Percentiles rank a stretch among this genome's conserved stretches.
These are phyloP conservation scores for Epicoccum nigrum DNA, from an alignment of 2,329 filamentous ascomycete genomes.

Conservation along the genomic window DNA sequence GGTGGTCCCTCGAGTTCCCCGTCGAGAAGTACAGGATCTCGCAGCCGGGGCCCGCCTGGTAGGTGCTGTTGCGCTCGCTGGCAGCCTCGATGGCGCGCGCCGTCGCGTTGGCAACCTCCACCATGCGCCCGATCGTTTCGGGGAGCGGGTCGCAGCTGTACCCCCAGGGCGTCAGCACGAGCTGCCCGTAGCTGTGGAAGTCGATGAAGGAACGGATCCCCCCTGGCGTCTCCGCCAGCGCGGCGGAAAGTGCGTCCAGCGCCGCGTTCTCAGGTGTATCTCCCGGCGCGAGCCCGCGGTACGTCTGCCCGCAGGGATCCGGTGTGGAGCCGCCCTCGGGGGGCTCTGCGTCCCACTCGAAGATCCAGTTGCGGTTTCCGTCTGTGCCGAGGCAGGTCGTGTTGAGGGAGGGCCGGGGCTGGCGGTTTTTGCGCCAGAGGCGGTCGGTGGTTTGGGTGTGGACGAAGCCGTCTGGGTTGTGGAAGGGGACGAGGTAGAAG, in stretches of 20 bases:
- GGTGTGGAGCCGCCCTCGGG: conserved; percentile 33
- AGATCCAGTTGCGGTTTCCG: conserved; percentile 46
- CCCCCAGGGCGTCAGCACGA: conserved; percentile 65
- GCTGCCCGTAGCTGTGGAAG: conserved; percentile 67
- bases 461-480: conserved; percentile 44
- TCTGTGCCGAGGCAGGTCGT: conserved; percentile 40
- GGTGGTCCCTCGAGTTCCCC: conserved; percentile 52
- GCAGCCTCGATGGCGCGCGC: conserved; percentile 57
- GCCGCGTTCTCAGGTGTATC: conserved; percentile 42
- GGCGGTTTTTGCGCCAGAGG: conserved; percentile 46
- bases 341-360: conserved; percentile 38
- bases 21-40: conserved; percentile 64
- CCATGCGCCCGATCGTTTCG: conserved; percentile 57
- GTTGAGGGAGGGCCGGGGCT: conserved; percentile 36
- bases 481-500: conserved; percentile 43
- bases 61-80: conserved; percentile 38
- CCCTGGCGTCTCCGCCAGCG: conserved; percentile 46
- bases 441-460: conserved; percentile 44
- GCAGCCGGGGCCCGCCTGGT: conserved; percentile 58
- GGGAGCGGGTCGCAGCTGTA: conserved; percentile 44
- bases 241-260: conserved; percentile 54
- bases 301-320: conserved; percentile 41
- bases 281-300: conserved; percentile 39
- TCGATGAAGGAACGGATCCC: conserved; percentile 68
- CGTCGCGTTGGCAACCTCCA: conserved; percentile 39